A percentile compares a stretch with the other conserved stretches of the same genome.
Conservation (phyloP, 164 flowering plant genomes). For the Sextonia rubra region DNA sequence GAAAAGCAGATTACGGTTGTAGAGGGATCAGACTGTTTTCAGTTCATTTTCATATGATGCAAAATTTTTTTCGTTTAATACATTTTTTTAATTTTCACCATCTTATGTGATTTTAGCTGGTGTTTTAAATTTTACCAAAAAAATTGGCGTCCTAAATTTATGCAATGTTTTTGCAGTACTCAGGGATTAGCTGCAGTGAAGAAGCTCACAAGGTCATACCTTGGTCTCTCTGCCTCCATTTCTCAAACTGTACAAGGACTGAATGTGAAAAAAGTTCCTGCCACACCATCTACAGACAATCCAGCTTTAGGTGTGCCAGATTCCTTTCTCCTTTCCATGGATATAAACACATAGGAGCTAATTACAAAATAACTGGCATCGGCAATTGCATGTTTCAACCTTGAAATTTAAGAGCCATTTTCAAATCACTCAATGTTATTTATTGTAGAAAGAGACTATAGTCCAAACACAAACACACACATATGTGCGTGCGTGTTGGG, state of each 20-base stretch:
- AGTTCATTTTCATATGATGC: neutral
- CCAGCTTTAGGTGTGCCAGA: slow-evolving; percentile 16
- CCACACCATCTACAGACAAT: slow-evolving; percentile 4
- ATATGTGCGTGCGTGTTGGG: too few species aligned
- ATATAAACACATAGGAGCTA: neutral
- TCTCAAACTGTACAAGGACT: slow-evolving; percentile 22
- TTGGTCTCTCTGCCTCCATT: slow-evolving; percentile 26
- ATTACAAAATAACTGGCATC: neutral
- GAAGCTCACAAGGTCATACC: slow-evolving; percentile 30
- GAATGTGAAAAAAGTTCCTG: slow-evolving; percentile 6
- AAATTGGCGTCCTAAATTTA: neutral
- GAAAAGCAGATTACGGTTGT: neutral
- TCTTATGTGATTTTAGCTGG: neutral
- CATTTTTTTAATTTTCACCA: neutral
- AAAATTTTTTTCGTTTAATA: neutral
- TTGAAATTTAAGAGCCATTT: neutral
- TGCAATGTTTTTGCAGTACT: slow-evolving; percentile 21
- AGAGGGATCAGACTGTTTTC: neutral
- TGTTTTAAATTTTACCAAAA: neutral
- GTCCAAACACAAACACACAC: too few species aligned
- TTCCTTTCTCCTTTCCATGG: neutral
- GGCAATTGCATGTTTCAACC: neutral
- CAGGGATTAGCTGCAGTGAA: slow-evolving; percentile 22
- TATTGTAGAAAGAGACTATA: too few species aligned
- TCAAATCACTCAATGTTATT: too few species aligned